Evolutionary conservation across 2,329 filamentous ascomycete genomes (phyloP), one percentile per base, ranked within the genome.

Genomic region (Colletotrichum lini): DNA sequence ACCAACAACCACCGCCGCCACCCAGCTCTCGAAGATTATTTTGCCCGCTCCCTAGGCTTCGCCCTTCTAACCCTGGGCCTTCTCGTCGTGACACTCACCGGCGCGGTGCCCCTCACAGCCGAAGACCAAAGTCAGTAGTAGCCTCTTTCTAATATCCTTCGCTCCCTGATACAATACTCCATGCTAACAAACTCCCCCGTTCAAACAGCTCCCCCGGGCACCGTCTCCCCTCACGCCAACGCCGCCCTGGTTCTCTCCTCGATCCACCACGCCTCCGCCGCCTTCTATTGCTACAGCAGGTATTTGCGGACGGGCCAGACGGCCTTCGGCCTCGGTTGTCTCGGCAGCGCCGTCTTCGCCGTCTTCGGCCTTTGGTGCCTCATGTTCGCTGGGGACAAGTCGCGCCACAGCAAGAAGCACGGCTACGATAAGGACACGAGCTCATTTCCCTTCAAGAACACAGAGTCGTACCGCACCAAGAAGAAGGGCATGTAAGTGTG

Each of bases 11-110:
- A 16, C 18, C 9, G 35, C 38, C 53, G 18, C n/a, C 8, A 2
- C 50, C 9, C 74, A 89, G 90, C 82, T 30, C 84, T 94, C 42
- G 92, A 95, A 80, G 82, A 88, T 67, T 96, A 96, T 85, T 91
- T 95, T 79, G 90, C 90, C 62, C 92, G 93, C 52, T 89, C 87
- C 38, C 86, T 94, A 1, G 93, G 92, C 73, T 84, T 95, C 67
- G 84, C 90, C 40, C 86, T 94, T 54, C 83, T 95, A 26, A 83
- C 90, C 12, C 82, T 96, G 38, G 90, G 90, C 42, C 77, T 91
- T 8, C 81, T 93, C 15, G 86, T 87, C n/a, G 81, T 95, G 47
- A 84, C 94, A 45, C 86, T 95, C 40, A 93, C 92, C 0, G 94
- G 93, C 57, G 87, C 88, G 2, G 84, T 96, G 6, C 93, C 93